phyloP scores from a whole-genome alignment of 495 filamentous ascomycete genomes.

The Hamigera avellanea region DNA sequence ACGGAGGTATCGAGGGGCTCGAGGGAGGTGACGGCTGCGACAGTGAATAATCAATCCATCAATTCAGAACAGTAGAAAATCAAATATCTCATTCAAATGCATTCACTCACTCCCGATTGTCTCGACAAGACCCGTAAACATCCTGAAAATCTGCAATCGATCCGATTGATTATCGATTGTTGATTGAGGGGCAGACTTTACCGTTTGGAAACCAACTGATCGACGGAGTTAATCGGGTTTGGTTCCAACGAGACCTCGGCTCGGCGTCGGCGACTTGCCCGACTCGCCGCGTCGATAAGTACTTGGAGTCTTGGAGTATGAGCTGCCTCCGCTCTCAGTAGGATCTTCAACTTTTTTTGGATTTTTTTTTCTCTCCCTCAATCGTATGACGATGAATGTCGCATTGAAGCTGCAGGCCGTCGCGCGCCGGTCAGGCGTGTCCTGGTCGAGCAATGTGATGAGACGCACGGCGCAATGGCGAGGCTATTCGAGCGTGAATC shows the following conservation, averaged over 20 bases:
- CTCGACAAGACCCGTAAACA: slow-evolving; percentile 98
- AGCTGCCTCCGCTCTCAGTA: no score
- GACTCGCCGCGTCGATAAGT: no score
- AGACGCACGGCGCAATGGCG: slow-evolving; percentile 18
- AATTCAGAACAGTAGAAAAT: slow-evolving; percentile 6
- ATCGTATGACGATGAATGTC: slow-evolving; percentile 11
- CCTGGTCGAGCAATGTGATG: slow-evolving; percentile 12
- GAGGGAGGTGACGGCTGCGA: slow-evolving; percentile 66
- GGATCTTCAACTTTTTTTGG: slow-evolving; percentile 1
- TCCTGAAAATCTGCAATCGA: no score
- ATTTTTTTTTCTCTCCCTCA: not conserved
- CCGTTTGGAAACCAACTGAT: no score
- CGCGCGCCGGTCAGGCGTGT: slow-evolving; percentile 14
- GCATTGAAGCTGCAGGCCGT: slow-evolving; percentile 15
- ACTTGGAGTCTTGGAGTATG: no score
- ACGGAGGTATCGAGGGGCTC: slow-evolving; percentile 63
- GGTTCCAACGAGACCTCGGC: no score
- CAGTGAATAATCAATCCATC: slow-evolving; percentile 6
- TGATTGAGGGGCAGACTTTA: no score
- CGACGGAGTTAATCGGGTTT: no score
- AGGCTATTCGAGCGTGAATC: slow-evolving; percentile 19
- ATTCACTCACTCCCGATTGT: slow-evolving; percentile 68
- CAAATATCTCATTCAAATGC: not conserved
- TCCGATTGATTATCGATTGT: no score
- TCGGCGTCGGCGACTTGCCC: no score